Evolutionary conservation across 805 yeast species (phyloP).

Genomic region (Candida sanyiensis): DNA sequence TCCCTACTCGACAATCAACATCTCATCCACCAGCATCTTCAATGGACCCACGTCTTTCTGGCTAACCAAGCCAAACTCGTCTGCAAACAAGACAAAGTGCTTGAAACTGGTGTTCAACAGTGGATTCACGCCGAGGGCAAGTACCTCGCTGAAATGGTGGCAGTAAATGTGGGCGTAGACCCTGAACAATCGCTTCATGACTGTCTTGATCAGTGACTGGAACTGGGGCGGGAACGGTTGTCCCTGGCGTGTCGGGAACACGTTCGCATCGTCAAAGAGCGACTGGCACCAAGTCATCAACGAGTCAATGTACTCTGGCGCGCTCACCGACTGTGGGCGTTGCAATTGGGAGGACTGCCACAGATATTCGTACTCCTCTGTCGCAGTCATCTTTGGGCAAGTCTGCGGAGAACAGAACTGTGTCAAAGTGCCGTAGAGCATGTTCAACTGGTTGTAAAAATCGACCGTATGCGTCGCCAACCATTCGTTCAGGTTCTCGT

Average conservation of each 20-base stretch:
- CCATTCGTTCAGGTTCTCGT: constrained; percentile 92
- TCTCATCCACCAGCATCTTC: constrained; percentile 63
- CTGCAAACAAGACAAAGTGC: constrained; percentile 84
- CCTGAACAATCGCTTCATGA: constrained; percentile 85
- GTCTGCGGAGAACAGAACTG: constrained; percentile 93
- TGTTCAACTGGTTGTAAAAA: constrained; percentile 91
- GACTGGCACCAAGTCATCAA: constrained; percentile 94
- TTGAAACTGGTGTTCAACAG: constrained; percentile 91
- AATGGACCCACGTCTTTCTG: constrained; percentile 89
- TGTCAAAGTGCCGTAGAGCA: constrained; percentile 93
- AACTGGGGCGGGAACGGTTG: constrained; percentile 90
- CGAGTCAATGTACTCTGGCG: constrained; percentile 92
- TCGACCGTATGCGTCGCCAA: constrained; percentile 96
- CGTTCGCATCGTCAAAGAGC: constrained; percentile 83
- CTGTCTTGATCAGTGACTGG: constrained; percentile 70
- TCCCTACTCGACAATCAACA: constrained; percentile 19
- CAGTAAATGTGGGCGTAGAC: constrained; percentile 97
- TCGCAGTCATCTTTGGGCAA: constrained; percentile 97
- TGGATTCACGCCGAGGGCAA: constrained; percentile 87
- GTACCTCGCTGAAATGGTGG: constrained; percentile 93
- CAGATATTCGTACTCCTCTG: constrained; percentile 91
- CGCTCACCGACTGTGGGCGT: constrained; percentile 82
- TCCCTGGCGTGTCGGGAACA: constrained; percentile 85
- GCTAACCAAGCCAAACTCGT: constrained; percentile 73
- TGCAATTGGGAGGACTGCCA: constrained; percentile 81